Evolutionary conservation across 225 moss, liverwort and hornwort genomes (phyloP).

Genomic region (Pseudoscleropodium purum): DNA sequence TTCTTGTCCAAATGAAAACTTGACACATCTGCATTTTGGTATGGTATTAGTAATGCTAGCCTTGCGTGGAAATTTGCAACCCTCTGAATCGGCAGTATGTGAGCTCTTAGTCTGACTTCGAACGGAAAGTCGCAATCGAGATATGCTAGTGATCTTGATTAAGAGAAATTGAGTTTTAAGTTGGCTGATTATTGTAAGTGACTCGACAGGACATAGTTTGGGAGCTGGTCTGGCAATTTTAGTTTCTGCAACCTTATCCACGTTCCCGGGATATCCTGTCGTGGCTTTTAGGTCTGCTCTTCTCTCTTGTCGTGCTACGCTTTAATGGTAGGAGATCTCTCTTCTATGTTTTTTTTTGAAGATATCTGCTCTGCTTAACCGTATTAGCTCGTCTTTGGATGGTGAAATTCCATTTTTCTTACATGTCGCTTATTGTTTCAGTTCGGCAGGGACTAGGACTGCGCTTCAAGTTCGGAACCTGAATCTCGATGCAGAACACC

Average conservation of each 20-base stretch:
- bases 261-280: constrained; percentile 45
- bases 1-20: background rate
- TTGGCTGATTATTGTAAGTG: background rate
- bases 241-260: constrained; percentile 40
- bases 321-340: background rate
- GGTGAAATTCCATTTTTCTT: background rate
- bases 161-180: background rate
- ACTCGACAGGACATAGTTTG: constrained; percentile 62
- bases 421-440: constrained; percentile 12
- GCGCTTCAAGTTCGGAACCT: constrained; percentile 31
- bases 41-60: background rate
- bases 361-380: background rate
- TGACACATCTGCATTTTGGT: background rate
- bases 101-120: background rate
- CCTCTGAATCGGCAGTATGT: background rate
- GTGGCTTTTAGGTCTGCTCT: constrained; percentile 51
- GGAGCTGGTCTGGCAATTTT: constrained; percentile 71
- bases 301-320: background rate
- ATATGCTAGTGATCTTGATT: background rate
- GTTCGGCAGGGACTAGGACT: constrained; percentile 35
- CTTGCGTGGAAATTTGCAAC: background rate
- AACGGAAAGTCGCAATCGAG: background rate
- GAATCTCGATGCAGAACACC: constrained; percentile 26
- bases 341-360: background rate
- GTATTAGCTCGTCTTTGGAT: background rate